A percentile compares a stretch with the other conserved stretches of the same genome.
Conservation (phyloP, 495 filamentous ascomycete genomes). For the Trichoderma virens region DNA sequence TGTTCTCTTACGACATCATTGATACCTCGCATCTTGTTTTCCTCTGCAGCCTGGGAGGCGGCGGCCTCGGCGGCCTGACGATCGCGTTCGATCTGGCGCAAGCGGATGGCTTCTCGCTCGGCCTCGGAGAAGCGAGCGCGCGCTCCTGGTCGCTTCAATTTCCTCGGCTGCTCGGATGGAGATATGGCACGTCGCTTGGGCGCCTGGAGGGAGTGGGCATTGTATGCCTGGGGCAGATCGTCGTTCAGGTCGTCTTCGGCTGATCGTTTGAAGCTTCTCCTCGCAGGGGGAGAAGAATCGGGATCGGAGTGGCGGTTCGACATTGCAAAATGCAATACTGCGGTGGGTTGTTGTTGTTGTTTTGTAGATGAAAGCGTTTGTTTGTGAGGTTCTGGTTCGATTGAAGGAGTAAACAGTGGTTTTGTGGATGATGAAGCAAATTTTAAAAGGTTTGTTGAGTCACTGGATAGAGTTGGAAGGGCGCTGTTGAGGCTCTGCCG, state of each 20-base stretch:
- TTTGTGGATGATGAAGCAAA: neutral
- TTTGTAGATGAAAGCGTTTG: neutral
- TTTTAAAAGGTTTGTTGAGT: neutral
- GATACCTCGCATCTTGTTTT: constrained; percentile 38
- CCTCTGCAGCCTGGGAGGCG: constrained; percentile 23
- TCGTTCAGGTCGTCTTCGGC: constrained; percentile 18
- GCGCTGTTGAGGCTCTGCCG: neutral
- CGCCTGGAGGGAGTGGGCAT: constrained; percentile 45
- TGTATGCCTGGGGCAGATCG: constrained; percentile 46
- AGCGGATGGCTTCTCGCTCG: constrained; percentile 60
- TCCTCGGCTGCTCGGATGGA: constrained; percentile 46
- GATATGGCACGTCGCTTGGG: constrained; percentile 39
- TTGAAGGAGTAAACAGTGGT: neutral
- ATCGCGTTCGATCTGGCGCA: constrained; percentile 59
- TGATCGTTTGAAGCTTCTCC: constrained; percentile 8
- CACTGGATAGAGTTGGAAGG: neutral
- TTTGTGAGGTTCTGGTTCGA: neutral
- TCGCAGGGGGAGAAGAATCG: neutral
- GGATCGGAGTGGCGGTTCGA: neutral
- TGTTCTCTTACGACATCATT: constrained; percentile 84
- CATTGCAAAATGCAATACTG: neutral
- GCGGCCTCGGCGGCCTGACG: constrained; percentile 48
- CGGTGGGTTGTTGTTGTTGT: neutral
- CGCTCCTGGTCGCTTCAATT: constrained; percentile 80
- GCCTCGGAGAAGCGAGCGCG: constrained; percentile 66